Evolutionary conservation across 2,329 filamentous ascomycete species (phyloP), one percentile per base, ranked within the genome.

Genomic region (Trematosphaeria pertusa): DNA sequence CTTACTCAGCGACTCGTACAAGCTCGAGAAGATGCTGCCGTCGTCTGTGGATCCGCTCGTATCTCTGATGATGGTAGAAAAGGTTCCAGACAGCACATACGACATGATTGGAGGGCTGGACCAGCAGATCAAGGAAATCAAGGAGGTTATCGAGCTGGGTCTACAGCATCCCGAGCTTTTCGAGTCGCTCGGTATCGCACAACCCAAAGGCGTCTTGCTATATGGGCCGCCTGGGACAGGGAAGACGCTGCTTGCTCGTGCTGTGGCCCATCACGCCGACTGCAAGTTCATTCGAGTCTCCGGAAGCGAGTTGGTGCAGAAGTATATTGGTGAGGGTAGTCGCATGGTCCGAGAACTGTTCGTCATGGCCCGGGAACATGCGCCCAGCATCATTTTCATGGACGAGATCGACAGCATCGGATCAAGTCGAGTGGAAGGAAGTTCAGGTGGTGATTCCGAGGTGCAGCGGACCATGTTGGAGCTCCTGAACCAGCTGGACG

Each of bases 21-120:
- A 97, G 77, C 87, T 99, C 65, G 94, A 97, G 72, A 97, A 97
- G 81, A 95, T 97, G 78, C 86, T 99, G 8, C 94, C 94, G 15
- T 97, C 94, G 44, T 99, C 94, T 15, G 94, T 99, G 70, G 94
- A 99, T 70, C 94, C 94, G 28, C 88, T 99, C 48, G 94, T 99
- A 46, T 99, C 94, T 26, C 89, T 99, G 72, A 99, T 99, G 94
- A 99, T 99, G 94, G 94, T 99, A 41, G 94, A 99, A 73, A 99
- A 99, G 82, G 94, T 99, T 12, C 94, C 94, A 12, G 94, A 99
- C 81, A 97, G 91, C 79, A 99, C 94, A 71, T 99, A 99, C 81
- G 94, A 99, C 78, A 99, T 99, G 94, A 99, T 99, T 73, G 94
- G 94, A 77, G 94, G 94, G 60, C 80, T 99, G 53, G 94, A 99